Conservation (phyloP, 768 basidiomycete species). For the Sistotremastrum niveocremeum region DNA sequence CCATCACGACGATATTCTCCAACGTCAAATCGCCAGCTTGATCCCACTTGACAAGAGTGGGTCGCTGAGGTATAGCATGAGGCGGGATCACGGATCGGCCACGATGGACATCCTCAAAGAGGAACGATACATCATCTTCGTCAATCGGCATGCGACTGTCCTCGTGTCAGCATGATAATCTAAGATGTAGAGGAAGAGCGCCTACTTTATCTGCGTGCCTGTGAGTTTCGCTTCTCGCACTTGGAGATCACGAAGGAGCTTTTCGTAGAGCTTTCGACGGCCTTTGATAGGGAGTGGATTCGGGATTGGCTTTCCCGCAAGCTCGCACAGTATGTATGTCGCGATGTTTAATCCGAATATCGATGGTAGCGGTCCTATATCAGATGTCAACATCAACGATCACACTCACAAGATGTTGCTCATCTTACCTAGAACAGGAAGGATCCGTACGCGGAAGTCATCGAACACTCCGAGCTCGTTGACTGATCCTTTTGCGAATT, state of each 20-base stretch:
- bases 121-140: constrained; percentile 67
- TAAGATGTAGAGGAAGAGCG: constrained; percentile 6
- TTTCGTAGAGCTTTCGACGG: constrained; percentile 71
- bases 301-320: constrained; percentile 70
- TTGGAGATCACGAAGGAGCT: constrained; percentile 63
- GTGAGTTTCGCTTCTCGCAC: constrained; percentile 59
- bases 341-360: constrained; percentile 87
- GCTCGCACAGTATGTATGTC: constrained; percentile 75
- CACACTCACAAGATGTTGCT: neutral
- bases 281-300: constrained; percentile 82
- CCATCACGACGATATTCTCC: constrained; percentile 84
- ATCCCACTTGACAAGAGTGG: constrained; percentile 77
- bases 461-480: constrained; percentile 83
- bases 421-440: constrained; percentile 72
- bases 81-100: constrained; percentile 73
- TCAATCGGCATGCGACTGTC: constrained; percentile 62
- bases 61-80: constrained; percentile 53
- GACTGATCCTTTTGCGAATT: constrained; percentile 80
- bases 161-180: neutral
- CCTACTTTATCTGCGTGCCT: constrained; percentile 43
- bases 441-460: constrained; percentile 85
- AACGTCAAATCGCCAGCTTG: constrained; percentile 41
- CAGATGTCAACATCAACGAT: neutral
- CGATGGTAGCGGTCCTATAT: constrained; percentile 62
- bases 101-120: constrained; percentile 81